A percentile compares a stretch with the other conserved stretches of the same genome.
phyloP scores from a whole-genome alignment of 495 filamentous ascomycete species.

The Eremomyces bilateralis region DNA sequence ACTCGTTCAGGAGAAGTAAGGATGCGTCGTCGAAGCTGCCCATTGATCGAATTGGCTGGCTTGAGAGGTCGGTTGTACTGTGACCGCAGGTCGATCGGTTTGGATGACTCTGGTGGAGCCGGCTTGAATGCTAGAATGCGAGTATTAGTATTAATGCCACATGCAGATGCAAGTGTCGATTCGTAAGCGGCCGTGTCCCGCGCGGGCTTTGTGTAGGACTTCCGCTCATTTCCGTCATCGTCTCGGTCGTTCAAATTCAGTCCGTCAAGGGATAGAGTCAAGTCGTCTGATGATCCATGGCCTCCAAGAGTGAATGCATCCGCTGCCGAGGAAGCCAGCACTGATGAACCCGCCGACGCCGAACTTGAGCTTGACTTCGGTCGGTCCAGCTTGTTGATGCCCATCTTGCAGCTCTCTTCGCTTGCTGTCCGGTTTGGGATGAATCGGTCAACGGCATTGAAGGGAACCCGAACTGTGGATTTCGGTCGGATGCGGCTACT shows the following conservation, averaged over 20 bases:
- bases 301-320: conserved; percentile 30
- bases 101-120: conserved; percentile 83
- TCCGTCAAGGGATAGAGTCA: conserved; percentile 50
- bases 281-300: conserved; percentile 45
- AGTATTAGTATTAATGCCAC: conserved; percentile 78
- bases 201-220: conserved; percentile 47
- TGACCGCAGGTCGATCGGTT: conserved; percentile 88
- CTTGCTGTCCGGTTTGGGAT: conserved; percentile 82
- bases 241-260: conserved; percentile 35
- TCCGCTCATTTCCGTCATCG: conserved; percentile 36
- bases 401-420: conserved; percentile 63
- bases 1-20: conserved; percentile 91
- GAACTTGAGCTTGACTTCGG: conserved; percentile 39
- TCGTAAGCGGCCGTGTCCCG: conserved; percentile 75
- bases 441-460: conserved; percentile 75
- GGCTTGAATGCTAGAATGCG: conserved; percentile 99
- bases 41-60: conserved; percentile 41
- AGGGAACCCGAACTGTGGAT: conserved; percentile 56
- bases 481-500: conserved; percentile 47
- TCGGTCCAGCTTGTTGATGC: conserved; percentile 55
- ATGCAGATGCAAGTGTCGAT: conserved; percentile 76
- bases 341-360: conserved; percentile 36
- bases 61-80: conserved; percentile 97
- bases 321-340: conserved; percentile 41
- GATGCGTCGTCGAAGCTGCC: conserved; percentile 76